phyloP scores from a whole-genome alignment of 768 basidiomycete genomes.

The Baorangia bicolor region DNA sequence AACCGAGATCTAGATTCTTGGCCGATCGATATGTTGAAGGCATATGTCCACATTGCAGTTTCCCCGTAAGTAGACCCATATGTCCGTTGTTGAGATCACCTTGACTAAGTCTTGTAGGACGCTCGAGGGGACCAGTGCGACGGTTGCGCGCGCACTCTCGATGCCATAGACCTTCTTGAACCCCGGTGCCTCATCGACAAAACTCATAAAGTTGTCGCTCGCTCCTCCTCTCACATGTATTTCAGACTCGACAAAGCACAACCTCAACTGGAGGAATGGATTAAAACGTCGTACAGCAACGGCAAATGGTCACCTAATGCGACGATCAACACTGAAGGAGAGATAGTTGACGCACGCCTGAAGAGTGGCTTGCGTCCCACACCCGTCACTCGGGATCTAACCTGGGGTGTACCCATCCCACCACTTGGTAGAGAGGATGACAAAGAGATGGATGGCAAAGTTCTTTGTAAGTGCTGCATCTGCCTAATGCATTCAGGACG shows the following conservation, averaged over 20 bases:
- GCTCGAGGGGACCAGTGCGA: constrained; percentile 99
- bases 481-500: constrained; percentile 1
- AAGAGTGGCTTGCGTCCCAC: constrained; percentile 84
- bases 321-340: constrained; percentile 85
- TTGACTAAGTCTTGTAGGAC: constrained; percentile 49
- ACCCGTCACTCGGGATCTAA: constrained; percentile 89
- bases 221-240: constrained; percentile 88
- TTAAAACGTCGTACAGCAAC: constrained; percentile 69
- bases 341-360: constrained; percentile 86
- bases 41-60: constrained; percentile 92
- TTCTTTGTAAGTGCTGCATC: constrained; percentile 73
- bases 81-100: not conserved
- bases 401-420: constrained; percentile 96
- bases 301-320: constrained; percentile 94
- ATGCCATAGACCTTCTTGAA: constrained; percentile 89
- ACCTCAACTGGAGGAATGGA: constrained; percentile 82
- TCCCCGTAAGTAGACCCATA: constrained; percentile 51
- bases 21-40: constrained; percentile 98
- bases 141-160: constrained; percentile 85
- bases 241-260: constrained; percentile 83
- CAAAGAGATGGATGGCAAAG: constrained; percentile 88
- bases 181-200: constrained; percentile 92
- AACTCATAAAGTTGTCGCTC: constrained; percentile 71
- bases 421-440: constrained; percentile 66
- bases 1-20: constrained; percentile 60